phyloP scores from a whole-genome alignment of 257 asterid genomes.

The Capsicum rhomboideum region DNA sequence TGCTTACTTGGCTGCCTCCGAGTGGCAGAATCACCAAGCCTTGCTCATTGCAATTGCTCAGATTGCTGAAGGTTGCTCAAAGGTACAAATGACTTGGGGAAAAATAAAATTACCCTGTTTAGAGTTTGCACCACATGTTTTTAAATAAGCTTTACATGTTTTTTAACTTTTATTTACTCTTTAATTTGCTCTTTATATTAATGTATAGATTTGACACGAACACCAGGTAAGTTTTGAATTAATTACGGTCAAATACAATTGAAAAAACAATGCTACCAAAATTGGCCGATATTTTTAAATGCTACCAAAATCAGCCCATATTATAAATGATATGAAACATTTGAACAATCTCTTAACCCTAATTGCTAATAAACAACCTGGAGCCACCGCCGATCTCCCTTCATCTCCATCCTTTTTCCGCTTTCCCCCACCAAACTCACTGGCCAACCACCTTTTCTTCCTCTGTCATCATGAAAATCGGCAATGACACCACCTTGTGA shows the following conservation, averaged over 20 bases:
- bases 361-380: too few species aligned
- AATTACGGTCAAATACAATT: too few species aligned
- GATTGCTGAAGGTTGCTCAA: slow-evolving; percentile 88
- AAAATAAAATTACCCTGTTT: neutral
- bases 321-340: too few species aligned
- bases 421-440: neutral
- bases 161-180: too few species aligned
- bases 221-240: too few species aligned
- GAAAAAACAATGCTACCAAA: too few species aligned
- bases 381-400: too few species aligned
- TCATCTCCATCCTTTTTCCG: too few species aligned
- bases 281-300: neutral
- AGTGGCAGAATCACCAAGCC: slow-evolving; percentile 84
- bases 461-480: neutral
- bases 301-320: neutral
- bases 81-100: slow-evolving; percentile 31
- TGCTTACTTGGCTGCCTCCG: slow-evolving; percentile 58
- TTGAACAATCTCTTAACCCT: too few species aligned
- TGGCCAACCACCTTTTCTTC: neutral
- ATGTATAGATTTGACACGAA: too few species aligned
- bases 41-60: slow-evolving; percentile 86
- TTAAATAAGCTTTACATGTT: neutral
- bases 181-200: too few species aligned
- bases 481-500: too few species aligned
- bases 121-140: neutral